Percentiles rank a stretch among this genome's conserved stretches.
Evolutionary conservation across 2,329 filamentous ascomycete genomes (phyloP).

Genomic region (Sarocladiaceae sp.): DNA sequence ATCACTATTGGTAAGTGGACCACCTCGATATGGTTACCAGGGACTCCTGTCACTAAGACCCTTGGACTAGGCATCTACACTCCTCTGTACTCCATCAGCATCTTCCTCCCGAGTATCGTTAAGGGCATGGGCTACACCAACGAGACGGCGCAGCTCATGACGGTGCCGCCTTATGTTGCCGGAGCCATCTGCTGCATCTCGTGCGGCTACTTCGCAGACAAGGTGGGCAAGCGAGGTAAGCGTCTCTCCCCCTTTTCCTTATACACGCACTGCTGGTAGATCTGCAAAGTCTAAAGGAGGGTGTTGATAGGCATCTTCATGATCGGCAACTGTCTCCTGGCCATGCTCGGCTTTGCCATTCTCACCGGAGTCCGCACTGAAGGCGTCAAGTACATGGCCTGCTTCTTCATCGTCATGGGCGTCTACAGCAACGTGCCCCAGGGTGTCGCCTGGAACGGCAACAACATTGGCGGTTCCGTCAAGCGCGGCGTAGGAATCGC

Average conservation of each 20-base stretch:
- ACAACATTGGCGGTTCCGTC: constrained; percentile 49
- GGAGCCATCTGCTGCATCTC: constrained; percentile 29
- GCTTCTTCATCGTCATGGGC: constrained; percentile 33
- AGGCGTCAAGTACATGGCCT: constrained; percentile 40
- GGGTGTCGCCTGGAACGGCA: constrained; percentile 52
- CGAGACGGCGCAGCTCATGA: constrained; percentile 31
- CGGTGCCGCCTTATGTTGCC: constrained; percentile 30
- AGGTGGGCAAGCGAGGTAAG: constrained; percentile 22
- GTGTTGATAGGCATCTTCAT: constrained; percentile 32
- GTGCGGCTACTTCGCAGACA: constrained; percentile 37
- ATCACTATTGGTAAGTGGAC: constrained; percentile 43
- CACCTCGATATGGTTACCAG: no score
- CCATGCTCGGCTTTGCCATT: constrained; percentile 27
- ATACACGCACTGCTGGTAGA: neutral
- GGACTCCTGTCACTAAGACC: no score
- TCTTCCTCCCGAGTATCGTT: constrained; percentile 32
- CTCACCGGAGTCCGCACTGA: constrained; percentile 26
- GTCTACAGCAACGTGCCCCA: constrained; percentile 50
- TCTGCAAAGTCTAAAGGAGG: no score
- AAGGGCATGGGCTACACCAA: constrained; percentile 29
- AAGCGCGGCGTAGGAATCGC: constrained; percentile 51
- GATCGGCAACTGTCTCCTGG: constrained; percentile 28
- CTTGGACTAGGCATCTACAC: constrained; percentile 34
- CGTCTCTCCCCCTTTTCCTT: neutral
- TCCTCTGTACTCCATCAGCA: constrained; percentile 31